These are phyloP conservation scores for Yarrowia hollandica DNA, from an alignment of 805 yeast genomes.

Conservation along the genomic window DNA sequence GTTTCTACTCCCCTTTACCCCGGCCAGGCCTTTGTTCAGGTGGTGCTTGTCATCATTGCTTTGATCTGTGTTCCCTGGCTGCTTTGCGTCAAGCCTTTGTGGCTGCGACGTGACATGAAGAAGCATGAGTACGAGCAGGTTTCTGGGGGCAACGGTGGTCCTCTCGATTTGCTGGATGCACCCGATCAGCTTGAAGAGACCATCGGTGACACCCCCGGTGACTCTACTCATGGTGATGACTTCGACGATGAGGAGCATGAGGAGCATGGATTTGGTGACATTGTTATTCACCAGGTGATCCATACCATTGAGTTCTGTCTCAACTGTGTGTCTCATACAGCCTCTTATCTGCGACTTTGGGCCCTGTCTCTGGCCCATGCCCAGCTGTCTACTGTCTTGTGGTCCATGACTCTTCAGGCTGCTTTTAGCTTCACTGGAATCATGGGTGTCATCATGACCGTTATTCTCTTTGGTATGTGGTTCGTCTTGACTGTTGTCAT, in stretches of 20 bases:
- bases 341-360: conserved; percentile 95
- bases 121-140: conserved; percentile 54
- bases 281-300: conserved; percentile 94
- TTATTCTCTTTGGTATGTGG: conserved; percentile 91
- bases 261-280: conserved; percentile 79
- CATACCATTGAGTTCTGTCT: conserved; percentile 97
- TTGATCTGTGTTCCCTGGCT: conserved; percentile 91
- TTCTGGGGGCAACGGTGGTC: conserved; percentile 42
- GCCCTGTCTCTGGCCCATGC: conserved; percentile 97
- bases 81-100: conserved; percentile 78
- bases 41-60: conserved; percentile 70
- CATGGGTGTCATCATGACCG: conserved; percentile 70
- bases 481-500: conserved; percentile 86
- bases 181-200: conserved; percentile 29
- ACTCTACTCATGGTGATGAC: conserved; percentile 45
- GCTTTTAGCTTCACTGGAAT: conserved; percentile 70
- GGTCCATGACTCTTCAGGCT: conserved; percentile 90
- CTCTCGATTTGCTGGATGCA: conserved; percentile 29
- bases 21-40: conserved; percentile 78
- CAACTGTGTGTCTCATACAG: conserved; percentile 98
- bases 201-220: conserved; percentile 33
- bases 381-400: conserved; percentile 88
- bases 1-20: conserved; percentile 76
- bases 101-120: conserved; percentile 58
- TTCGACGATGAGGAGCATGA: conserved; percentile 53